A percentile compares a stretch with the other conserved stretches of the same genome.
Evolutionary conservation across 371 early-diverging fungal species (phyloP).

Genomic region (Mucor ambiguus): DNA sequence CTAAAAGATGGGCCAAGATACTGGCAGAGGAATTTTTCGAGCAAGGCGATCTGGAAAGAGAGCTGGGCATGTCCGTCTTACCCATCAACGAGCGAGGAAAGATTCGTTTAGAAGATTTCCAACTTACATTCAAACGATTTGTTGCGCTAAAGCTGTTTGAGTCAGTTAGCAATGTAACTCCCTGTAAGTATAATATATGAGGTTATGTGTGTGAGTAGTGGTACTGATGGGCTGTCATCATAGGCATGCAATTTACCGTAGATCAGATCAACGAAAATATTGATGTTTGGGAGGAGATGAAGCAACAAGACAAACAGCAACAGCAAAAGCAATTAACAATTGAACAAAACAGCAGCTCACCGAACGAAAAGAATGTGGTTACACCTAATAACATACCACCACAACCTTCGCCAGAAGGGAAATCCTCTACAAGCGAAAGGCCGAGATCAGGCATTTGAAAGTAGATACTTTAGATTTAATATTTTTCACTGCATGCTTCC

Average conservation of each 20-base stretch:
- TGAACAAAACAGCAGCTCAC: not conserved
- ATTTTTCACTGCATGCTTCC: not conserved
- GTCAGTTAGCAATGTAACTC: slow-evolving; percentile 27
- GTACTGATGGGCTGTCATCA: not conserved
- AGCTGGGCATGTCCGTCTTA: slow-evolving; percentile 51
- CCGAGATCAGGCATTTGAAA: slow-evolving; percentile 21
- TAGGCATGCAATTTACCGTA: slow-evolving; percentile 46
- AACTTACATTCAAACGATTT: slow-evolving; percentile 40
- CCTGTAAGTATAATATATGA: slow-evolving; percentile 30
- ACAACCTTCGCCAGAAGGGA: slow-evolving; percentile 20
- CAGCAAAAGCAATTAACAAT: not conserved
- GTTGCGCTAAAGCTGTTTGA: slow-evolving; percentile 45
- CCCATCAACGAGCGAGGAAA: slow-evolving; percentile 49
- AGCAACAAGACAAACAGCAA: not conserved
- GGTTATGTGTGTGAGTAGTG: not conserved
- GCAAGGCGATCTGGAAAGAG: slow-evolving; percentile 73
- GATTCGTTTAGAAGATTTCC: slow-evolving; percentile 41
- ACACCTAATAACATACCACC: slow-evolving; percentile 16
- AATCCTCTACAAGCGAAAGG: slow-evolving; percentile 8
- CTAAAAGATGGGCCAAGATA: slow-evolving; percentile 61
- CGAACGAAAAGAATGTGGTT: not conserved
- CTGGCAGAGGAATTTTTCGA: slow-evolving; percentile 65
- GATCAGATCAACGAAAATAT: slow-evolving; percentile 41
- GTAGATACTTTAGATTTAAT: not conserved
- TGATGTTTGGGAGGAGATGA: slow-evolving; percentile 33